Conservation (phyloP, 75 land plant species). For the Cunninghamia lanceolata region DNA sequence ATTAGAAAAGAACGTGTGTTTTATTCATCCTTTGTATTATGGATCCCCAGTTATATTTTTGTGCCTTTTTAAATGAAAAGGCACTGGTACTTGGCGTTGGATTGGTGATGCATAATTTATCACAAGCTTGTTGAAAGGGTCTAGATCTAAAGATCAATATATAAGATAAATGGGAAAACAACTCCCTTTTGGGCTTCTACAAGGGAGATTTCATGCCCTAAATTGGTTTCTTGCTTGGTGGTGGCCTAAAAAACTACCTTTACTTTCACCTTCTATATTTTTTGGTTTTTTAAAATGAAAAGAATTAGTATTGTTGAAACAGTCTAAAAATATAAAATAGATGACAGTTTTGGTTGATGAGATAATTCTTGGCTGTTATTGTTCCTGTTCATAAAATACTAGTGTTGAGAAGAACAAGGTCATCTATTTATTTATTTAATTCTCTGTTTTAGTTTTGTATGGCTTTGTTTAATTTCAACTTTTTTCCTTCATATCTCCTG, state of each 20-base stretch:
- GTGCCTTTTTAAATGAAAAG: neutral
- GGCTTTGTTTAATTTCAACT: neutral
- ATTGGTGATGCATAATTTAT: neutral
- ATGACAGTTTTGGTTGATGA: neutral
- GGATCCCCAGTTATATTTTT: neutral
- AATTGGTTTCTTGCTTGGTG: neutral
- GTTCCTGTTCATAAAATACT: neutral
- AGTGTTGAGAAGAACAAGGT: neutral
- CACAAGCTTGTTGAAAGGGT: neutral
- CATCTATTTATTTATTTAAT: neutral
- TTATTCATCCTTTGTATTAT: neutral
- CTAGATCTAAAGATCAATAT: neutral
- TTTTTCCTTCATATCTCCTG: neutral
- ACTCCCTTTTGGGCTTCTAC: neutral
- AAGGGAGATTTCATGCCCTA: neutral
- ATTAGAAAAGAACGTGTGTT: conserved; percentile 1
- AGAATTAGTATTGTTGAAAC: too few relatives aligned
- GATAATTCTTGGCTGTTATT: neutral
- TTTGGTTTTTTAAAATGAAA: neutral
- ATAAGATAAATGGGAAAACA: neutral
- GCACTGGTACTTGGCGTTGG: neutral
- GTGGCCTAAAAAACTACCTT: neutral
- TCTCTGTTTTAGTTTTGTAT: neutral
- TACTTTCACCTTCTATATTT: neutral
- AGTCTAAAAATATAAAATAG: neutral